Evolutionary conservation across 2,329 filamentous ascomycete genomes (phyloP).

Genomic region (Beauveria varroae): DNA sequence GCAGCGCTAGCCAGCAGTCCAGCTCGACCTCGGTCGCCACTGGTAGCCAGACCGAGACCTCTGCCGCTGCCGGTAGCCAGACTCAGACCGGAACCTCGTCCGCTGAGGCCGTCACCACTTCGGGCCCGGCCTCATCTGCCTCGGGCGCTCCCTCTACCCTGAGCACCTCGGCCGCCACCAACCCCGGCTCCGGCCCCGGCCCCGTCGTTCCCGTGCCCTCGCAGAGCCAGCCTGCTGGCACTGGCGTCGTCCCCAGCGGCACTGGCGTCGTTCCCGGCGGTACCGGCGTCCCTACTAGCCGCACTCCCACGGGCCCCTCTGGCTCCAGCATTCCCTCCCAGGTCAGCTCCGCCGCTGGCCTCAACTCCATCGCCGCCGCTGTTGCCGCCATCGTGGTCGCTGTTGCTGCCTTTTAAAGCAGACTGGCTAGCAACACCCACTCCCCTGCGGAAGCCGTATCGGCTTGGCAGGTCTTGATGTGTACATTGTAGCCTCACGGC

Average conservation of each 20-base stretch:
- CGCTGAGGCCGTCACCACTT: neutral
- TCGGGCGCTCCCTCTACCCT: slow-evolving; percentile 11
- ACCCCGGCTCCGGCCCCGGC: slow-evolving; percentile 19
- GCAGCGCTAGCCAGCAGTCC: slow-evolving; percentile 16
- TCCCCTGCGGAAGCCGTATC: neutral
- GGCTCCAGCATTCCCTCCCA: neutral
- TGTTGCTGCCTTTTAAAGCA: slow-evolving; percentile 22
- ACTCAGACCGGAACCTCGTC: neutral
- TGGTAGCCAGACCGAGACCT: slow-evolving; percentile 9
- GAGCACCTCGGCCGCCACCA: slow-evolving; percentile 18
- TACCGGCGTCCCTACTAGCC: neutral
- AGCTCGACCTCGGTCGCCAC: neutral
- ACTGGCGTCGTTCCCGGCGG: neutral
- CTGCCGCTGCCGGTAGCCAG: slow-evolving; percentile 8
- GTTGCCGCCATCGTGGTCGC: slow-evolving; percentile 24
- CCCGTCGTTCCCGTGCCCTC: neutral
- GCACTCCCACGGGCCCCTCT: neutral
- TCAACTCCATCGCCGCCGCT: slow-evolving; percentile 26
- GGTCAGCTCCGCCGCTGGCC: slow-evolving; percentile 15
- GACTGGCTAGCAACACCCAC: no score
- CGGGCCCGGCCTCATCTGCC: neutral
- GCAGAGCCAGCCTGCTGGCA: slow-evolving; percentile 13
- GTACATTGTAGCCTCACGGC: slow-evolving; percentile 7
- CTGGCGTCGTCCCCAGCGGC: neutral
- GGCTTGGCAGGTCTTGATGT: neutral